Evolutionary conservation across 139 green algal species (phyloP).

Genomic region (Spirogloea muscicola): DNA sequence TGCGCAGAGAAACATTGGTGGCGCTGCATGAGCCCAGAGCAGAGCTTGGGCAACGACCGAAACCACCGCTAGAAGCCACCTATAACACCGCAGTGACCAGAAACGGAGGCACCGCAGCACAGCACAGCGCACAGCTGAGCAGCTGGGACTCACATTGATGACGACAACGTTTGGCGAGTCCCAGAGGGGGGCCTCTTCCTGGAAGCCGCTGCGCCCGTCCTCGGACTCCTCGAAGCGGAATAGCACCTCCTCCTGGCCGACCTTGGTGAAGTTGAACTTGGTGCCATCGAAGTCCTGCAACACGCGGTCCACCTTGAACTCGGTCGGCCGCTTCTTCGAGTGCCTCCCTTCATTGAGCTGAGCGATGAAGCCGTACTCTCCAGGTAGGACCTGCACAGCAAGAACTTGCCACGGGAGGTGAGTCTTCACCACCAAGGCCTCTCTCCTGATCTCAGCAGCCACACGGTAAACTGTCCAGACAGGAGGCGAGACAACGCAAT

Average conservation of each 20-base stretch:
- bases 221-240: conserved; percentile 69
- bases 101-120: too few relatives aligned
- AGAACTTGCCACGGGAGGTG: too few relatives aligned
- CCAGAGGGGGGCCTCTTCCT: conserved; percentile 19
- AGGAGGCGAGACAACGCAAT: too few relatives aligned
- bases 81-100: too few relatives aligned
- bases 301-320: conserved; percentile 91
- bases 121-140: too few relatives aligned
- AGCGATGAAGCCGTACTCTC: conserved; percentile 77
- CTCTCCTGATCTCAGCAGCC: too few relatives aligned
- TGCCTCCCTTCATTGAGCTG: conserved; percentile 94
- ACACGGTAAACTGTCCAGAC: too few relatives aligned
- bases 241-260: conserved; percentile 82
- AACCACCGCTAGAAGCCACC: too few relatives aligned
- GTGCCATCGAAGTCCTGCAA: conserved; percentile 81
- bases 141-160: conserved; percentile 92
- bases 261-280: conserved; percentile 99
- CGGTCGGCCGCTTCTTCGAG: conserved; percentile 93
- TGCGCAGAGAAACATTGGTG: too few relatives aligned
- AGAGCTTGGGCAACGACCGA: too few relatives aligned
- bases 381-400: conserved; percentile 66
- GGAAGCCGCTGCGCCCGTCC: conserved; percentile 15
- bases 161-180: conserved; percentile 77
- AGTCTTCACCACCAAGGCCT: too few relatives aligned
- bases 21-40: too few relatives aligned